These are phyloP conservation scores for bread wheat (Triticum aestivum) DNA, from an alignment of 176 grass and related monocot genomes.

Conservation along the genomic window IWGSC_CS_RefSeq_v2.1 NC_057800.1:450300069-450300568, in stretches of 20 bases:
- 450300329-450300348: constrained; percentile 16
- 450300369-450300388: constrained; percentile 37
- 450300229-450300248: too few relatives aligned
- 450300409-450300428: constrained; percentile 64
- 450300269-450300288: too few relatives aligned
- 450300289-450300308: background rate
- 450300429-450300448: constrained; percentile 81
- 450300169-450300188: too few relatives aligned
- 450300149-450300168: too few relatives aligned
- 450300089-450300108: too few relatives aligned
- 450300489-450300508: constrained; percentile 53
- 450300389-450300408: constrained; percentile 50
- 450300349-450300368: background rate
- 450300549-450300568: constrained; percentile 64
- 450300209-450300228: too few relatives aligned
- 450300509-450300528: constrained; percentile 87
- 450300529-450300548: constrained; percentile 70
- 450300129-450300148: too few relatives aligned
- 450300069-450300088: too few relatives aligned
- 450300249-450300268: too few relatives aligned
- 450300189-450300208: too few relatives aligned
- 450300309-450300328: background rate
- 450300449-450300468: constrained; percentile 67
- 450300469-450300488: constrained; percentile 58
- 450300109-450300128: too few relatives aligned